Base-by-base conservation (phyloP, 2,329 filamentous ascomycete genomes). In the Nannizzia gypsea region DNA sequence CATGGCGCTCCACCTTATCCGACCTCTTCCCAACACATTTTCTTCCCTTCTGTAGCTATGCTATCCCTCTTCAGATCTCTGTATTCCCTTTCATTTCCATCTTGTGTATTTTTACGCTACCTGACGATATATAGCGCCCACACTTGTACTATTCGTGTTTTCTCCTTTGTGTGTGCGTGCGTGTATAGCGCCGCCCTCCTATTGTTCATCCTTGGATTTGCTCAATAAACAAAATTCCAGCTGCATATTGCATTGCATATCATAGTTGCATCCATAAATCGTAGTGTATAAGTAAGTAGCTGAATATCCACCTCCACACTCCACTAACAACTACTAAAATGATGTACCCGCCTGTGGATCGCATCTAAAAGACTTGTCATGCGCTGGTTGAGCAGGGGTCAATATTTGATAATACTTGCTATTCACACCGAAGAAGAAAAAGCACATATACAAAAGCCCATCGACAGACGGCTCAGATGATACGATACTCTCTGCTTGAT, bases 81-180 rank as follows among this genome's bases (percentile, higher is more conserved):
- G 38, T 26, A 26, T 48, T 22, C 22, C 38, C 2, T 48, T 58
- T n/a, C 28, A 26, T 52, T 59, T 26, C 24, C 40, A 48, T 40
- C 36, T 54, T 52, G 57, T 59, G 57, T 59, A 59, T 24, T 54
- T 59, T 54, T 54, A 52, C 46, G 57, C 56, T 63, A 59, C 58
- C 59, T 63, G 59, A 63, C 44, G 58, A 63, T 57, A 61, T 57
- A 48, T 60, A 56, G 31, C 36, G 31, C 54, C 36, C 36, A 42
- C 54, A 56, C 36, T 56, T 56, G 54, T 56, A 40, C 54, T 56
- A 38, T 56, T 42, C 54, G 36, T 56, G n/a, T 40, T 34, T 54
- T 8, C 17, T 15, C 28, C 17, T 34, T 52, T 24, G 17, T 50
- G 20, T 50, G 22, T 26, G 26, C 17, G 28, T 31, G 28, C 17